These are phyloP conservation scores for Meyerozyma athensensis DNA, from an alignment of 1,139 yeast species.

Conservation along the genomic window DNA sequence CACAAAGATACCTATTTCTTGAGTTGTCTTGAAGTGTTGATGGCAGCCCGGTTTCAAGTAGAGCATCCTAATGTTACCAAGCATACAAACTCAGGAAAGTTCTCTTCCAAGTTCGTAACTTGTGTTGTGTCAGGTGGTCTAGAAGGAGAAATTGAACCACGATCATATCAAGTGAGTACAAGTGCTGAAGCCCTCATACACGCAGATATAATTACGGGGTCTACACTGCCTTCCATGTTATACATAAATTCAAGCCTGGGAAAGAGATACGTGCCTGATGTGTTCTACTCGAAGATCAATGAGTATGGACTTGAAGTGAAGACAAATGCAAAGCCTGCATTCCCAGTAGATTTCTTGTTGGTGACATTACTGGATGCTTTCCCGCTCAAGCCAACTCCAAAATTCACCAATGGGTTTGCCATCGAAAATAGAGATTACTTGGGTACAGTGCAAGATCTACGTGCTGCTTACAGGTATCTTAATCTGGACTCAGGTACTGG, in stretches of 20 bases:
- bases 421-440: conserved; percentile 74
- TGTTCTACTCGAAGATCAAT: conserved; percentile 76
- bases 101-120: conserved; percentile 87
- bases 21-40: conserved; percentile 77
- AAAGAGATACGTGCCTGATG: conserved; percentile 87
- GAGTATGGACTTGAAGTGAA: conserved; percentile 88
- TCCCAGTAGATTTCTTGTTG: conserved; percentile 88
- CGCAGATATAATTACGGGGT: conserved; percentile 82
- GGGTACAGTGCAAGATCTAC: conserved; percentile 69
- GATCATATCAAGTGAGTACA: conserved; percentile 84
- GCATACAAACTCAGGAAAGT: conserved; percentile 62
- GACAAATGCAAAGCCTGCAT: conserved; percentile 88
- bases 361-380: conserved; percentile 93
- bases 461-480: conserved; percentile 38
- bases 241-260: conserved; percentile 69
- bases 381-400: conserved; percentile 59
- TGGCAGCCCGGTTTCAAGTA: conserved; percentile 78
- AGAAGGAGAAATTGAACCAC: conserved; percentile 83
- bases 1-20: conserved; percentile 89
- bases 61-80: conserved; percentile 61
- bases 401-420: conserved; percentile 51
- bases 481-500: conserved; percentile 38
- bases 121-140: conserved; percentile 87
- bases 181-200: conserved; percentile 83
- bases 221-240: conserved; percentile 88